A percentile compares a stretch with the other conserved stretches of the same genome.
phyloP scores from a whole-genome alignment of 2,329 filamentous ascomycete species.

The Neobulgaria alba region DNA sequence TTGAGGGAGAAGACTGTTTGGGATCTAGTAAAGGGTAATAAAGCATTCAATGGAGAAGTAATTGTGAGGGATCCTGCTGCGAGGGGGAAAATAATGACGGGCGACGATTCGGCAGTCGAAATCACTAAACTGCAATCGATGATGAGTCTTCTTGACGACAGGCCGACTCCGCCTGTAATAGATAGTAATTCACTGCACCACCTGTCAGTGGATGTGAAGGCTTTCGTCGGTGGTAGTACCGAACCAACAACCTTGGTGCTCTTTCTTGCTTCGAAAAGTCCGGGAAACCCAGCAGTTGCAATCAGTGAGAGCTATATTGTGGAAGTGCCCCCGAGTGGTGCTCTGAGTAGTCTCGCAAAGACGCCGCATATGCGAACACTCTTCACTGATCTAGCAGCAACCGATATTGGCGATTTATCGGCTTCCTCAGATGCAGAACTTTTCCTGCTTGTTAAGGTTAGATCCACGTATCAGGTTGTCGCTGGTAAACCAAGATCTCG shows the following conservation, averaged over 20 bases:
- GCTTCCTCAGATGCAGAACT: conserved; percentile 61
- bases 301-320: conserved; percentile 80
- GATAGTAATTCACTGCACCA: conserved; percentile 69
- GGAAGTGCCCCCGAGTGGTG: conserved; percentile 66
- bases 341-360: conserved; percentile 55
- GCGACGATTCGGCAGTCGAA: conserved; percentile 86
- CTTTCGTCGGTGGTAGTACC: conserved; percentile 68
- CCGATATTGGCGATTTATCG: conserved; percentile 43
- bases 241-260: conserved; percentile 69
- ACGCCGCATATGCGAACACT: conserved; percentile 70
- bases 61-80: conserved; percentile 86
- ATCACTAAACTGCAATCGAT: conserved; percentile 85
- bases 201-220: conserved; percentile 73
- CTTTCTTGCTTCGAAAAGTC: conserved; percentile 65
- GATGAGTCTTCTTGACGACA: conserved; percentile 86
- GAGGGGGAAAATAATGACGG: conserved; percentile 77
- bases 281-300: conserved; percentile 52
- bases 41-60: conserved; percentile 84
- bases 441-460: conserved; percentile 74
- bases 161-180: conserved; percentile 60
- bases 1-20: conserved; percentile 88
- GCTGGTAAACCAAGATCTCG: conserved; percentile 23
- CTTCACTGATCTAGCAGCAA: conserved; percentile 68
- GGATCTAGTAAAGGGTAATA: conserved; percentile 91
- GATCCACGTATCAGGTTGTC: conserved; percentile 23